Conservation (phyloP, 2,329 filamentous ascomycete genomes). For the Exophiala sp. region DNA sequence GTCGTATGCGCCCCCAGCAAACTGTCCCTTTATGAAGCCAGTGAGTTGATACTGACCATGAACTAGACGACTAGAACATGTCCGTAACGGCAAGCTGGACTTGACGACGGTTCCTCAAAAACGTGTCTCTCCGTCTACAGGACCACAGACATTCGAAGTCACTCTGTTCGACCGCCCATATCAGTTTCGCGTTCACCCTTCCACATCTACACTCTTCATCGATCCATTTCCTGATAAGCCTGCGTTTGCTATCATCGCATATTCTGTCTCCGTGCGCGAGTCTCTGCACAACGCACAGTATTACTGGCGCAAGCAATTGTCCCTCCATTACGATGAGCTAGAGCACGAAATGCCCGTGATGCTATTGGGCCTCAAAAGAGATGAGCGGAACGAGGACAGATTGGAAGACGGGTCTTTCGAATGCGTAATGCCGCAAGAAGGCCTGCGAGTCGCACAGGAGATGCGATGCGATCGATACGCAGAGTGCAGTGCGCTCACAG, state of each 20-base stretch:
- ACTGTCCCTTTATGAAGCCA: conserved; percentile 5
- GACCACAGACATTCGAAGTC: conserved; percentile 59
- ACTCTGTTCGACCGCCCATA: conserved; percentile 49
- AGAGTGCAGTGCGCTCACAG: conserved; percentile 60
- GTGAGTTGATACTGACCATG: background rate
- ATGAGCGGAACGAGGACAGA: conserved; percentile 33
- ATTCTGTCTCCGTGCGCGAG: conserved; percentile 53
- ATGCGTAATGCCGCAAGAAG: conserved; percentile 41
- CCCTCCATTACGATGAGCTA: conserved; percentile 47
- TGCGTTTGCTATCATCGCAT: conserved; percentile 56
- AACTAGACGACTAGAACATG: conserved; percentile 14
- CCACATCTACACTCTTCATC: conserved; percentile 56
- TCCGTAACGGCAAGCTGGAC: conserved; percentile 31
- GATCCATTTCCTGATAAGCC: conserved; percentile 54
- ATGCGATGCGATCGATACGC: conserved; percentile 61
- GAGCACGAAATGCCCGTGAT: conserved; percentile 53
- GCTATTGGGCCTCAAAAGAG: conserved; percentile 58
- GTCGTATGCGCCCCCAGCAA: conserved; percentile 17
- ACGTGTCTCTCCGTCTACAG: conserved; percentile 47
- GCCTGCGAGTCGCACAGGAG: conserved; percentile 57
- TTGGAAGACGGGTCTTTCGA: conserved; percentile 28
- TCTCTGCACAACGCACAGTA: conserved; percentile 48
- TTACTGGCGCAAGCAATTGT: conserved; percentile 44
- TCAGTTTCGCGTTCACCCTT: conserved; percentile 55
- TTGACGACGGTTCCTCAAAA: conserved; percentile 32